Evolutionary conservation across 306 rosid species (phyloP).

Genomic region (Inga leiocalycina): DNA sequence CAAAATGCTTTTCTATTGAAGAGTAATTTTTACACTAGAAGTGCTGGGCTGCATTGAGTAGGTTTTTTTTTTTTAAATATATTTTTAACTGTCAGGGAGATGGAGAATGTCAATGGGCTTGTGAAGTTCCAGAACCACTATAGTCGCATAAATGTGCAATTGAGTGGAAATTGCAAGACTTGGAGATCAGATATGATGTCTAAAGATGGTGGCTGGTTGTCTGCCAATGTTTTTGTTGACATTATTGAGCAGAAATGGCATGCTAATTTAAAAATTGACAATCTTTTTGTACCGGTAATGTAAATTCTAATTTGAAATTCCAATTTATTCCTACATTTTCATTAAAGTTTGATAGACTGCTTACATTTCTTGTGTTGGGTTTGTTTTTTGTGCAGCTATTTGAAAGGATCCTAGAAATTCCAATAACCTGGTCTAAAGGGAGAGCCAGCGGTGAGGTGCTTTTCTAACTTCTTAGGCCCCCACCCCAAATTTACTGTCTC

Average conservation of each 20-base stretch:
- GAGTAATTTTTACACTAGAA: conserved; percentile 9
- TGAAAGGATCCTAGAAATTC: conserved; percentile 91
- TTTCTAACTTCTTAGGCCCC: conserved; percentile 46
- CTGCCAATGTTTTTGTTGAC: conserved; percentile 84
- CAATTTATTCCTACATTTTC: conserved; percentile 12
- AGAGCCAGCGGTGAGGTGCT: conserved; percentile 97
- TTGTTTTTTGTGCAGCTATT: conserved; percentile 71
- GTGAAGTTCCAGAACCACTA: conserved; percentile 84
- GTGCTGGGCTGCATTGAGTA: conserved; percentile 17
- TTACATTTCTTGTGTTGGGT: conserved; percentile 34
- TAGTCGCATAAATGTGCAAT: conserved; percentile 66
- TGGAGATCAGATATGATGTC: conserved; percentile 76
- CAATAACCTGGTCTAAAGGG: conserved; percentile 86
- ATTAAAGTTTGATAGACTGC: conserved; percentile 23
- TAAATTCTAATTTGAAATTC: conserved; percentile 37
- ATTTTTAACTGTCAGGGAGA: conserved; percentile 57
- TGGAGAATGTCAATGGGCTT: conserved; percentile 82
- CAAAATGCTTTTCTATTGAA: conserved; percentile 20
- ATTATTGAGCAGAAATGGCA: conserved; percentile 86
- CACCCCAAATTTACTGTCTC: neutral
- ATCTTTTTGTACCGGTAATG: conserved; percentile 90
- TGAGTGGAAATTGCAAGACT: conserved; percentile 86
- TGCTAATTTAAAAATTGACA: conserved; percentile 73
- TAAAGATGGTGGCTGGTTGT: conserved; percentile 95
- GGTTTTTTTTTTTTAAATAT: neutral